Base-by-base conservation (phyloP, 495 filamentous ascomycete genomes). In the Daldinia bambusicola region DNA sequence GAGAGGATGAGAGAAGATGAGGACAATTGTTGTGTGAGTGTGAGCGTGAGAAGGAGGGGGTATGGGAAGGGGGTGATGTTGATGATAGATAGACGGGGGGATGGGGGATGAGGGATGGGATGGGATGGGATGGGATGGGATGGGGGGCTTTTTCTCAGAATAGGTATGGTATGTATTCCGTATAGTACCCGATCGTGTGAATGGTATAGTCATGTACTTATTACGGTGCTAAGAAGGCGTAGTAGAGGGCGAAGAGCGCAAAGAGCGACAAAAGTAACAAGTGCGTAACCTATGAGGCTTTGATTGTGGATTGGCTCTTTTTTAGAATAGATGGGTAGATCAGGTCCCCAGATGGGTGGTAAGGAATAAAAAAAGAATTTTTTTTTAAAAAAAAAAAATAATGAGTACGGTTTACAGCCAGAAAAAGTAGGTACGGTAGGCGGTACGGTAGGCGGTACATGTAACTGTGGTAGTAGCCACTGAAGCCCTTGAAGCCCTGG, bases 271-370 rank as follows among this genome's bases (percentile, higher is more conserved):
- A 53, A 32, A 30, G 50, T 32, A 13, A 30, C 50, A 32, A 48
- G 56, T 38, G 26, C 53, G 40, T 60, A 1, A 26, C 26, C 26
- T 52, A 59, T 67, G 63, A 71, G 62, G 68, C 68, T 71, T 71
- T 66, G 63, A 72, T 26, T 26, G 26, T 55, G 58, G 59, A 52
- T 62, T 37, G 40, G 45, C 68, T 66, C 64, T 59, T 67, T 70
- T 72, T 72, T 63, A 55, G 57, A 67, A 52, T 67, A 48, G 51
- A 66, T 62, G 58, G 53, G 63, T 63, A 63, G 69, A 70, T 70
- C 67, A 55, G 26, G 26, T 26, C 26, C 26, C 26, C 26, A 26
- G 26, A 3, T 26, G 26, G 26, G 26, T 26, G 26, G 26, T 26
- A 26, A 26, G 26, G 26, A 26, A 26, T 1, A 1, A 26, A 3